These are phyloP conservation scores for Plasmodium gaboni DNA, from an alignment of 169 alveolate genomes.

Conservation along the genomic window DNA sequence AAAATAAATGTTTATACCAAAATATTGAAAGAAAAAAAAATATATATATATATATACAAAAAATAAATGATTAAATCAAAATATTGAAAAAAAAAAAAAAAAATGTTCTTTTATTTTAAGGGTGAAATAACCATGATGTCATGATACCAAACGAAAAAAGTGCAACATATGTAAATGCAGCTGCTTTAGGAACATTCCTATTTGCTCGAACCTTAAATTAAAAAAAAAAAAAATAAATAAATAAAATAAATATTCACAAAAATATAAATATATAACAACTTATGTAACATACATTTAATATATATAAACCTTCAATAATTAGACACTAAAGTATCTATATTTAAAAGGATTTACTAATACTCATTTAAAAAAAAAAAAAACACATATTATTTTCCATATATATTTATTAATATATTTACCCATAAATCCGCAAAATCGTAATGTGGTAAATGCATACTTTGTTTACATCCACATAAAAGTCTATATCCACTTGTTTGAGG, in stretches of 20 bases:
- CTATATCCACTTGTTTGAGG: conserved; percentile 84
- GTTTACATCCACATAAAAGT: conserved; percentile 88
- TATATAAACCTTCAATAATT: no score
- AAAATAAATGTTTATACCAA: conserved; percentile 9
- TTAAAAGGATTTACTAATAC: no score
- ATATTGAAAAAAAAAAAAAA: conserved; percentile 16
- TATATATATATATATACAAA: background rate
- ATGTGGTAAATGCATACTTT: conserved; percentile 81
- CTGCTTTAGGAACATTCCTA: conserved; percentile 85
- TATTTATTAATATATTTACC: conserved; percentile 77
- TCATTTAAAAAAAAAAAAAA: background rate
- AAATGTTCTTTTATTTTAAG: conserved; percentile 55
- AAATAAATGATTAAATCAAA: conserved; percentile 4
- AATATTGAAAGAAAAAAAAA: background rate
- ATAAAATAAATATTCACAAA: no score
- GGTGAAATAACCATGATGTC: conserved; percentile 88
- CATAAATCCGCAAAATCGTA: conserved; percentile 87
- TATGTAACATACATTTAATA: no score
- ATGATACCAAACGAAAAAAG: conserved; percentile 86
- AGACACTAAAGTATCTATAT: no score
- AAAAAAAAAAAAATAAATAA: background rate
- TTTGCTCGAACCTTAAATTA: conserved; percentile 79
- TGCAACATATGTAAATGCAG: conserved; percentile 83
- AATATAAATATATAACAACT: no score
- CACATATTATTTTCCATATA: background rate